phyloP scores from a whole-genome alignment of 208 protist species.

The Phytomonas sp. region DNA sequence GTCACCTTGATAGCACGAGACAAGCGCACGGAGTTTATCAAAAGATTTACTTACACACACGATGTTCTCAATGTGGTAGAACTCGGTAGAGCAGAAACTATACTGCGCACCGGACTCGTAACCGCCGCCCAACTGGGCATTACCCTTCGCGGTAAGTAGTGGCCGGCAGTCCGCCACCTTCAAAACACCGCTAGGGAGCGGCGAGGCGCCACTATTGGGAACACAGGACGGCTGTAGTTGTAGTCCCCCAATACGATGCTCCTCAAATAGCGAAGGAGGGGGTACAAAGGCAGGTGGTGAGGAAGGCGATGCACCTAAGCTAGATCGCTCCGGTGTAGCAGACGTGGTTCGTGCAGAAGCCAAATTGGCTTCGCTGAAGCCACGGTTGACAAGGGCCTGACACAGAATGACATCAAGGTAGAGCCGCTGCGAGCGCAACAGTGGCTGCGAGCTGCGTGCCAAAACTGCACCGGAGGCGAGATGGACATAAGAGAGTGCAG shows the following conservation, averaged over 20 bases:
- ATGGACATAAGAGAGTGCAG: slow-evolving; percentile 75
- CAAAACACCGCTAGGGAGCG: slow-evolving; percentile 15
- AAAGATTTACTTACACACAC: slow-evolving; percentile 58
- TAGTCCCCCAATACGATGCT: slow-evolving; percentile 11
- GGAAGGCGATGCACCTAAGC: neutral
- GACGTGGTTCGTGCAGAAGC: neutral
- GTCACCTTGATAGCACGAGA: slow-evolving; percentile 43
- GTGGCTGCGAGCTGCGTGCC: slow-evolving; percentile 79
- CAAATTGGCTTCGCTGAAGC: neutral
- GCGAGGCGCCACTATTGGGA: neutral
- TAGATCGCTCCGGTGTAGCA: neutral
- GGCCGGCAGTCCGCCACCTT: slow-evolving; percentile 76
- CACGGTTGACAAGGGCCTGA: slow-evolving; percentile 29
- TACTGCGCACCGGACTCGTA: slow-evolving; percentile 66
- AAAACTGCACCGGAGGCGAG: slow-evolving; percentile 49
- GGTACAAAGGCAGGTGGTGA: slow-evolving; percentile 5
- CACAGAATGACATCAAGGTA: slow-evolving; percentile 48
- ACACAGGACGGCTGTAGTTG: neutral
- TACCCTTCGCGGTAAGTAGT: slow-evolving; percentile 44
- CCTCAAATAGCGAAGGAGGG: slow-evolving; percentile 24
- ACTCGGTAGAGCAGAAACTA: slow-evolving; percentile 64
- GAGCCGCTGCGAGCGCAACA: slow-evolving; percentile 27
- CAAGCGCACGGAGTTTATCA: slow-evolving; percentile 46
- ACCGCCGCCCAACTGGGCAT: slow-evolving; percentile 68
- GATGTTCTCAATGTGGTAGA: slow-evolving; percentile 90